Base-by-base conservation (phyloP, 768 basidiomycete species). In the Podaxis sp. region DNA sequence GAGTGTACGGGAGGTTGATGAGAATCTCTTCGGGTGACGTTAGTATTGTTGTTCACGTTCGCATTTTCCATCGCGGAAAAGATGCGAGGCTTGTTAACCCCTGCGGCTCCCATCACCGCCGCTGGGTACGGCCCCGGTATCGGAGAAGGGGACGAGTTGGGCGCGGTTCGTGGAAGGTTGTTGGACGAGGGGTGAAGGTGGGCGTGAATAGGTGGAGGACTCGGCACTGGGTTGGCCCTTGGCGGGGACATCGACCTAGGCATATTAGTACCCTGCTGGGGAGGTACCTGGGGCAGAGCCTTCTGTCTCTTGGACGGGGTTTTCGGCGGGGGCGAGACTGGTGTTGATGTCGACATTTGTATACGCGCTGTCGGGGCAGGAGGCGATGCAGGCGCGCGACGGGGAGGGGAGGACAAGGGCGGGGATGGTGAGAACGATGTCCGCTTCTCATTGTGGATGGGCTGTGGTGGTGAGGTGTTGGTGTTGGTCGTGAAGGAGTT, bases 51-150 rank as follows among this genome's bases (percentile, higher is more conserved):
- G 10, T 60, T 44, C 24, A 28, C 33, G 33, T 50, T 56, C 13
- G 60, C 20, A 10, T 64, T 70, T 28, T 78, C 75, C 80, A 83
- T 85, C 3, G 87, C 84, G 5, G 86, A 72, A 60, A 90, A 90
- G 36, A 90, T 90, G 24, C 86, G 77, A 1, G 88, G 87, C 22
- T 83, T 84, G 20, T 82, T 83, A 60, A 76, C 77, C 61, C 58
- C 10, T 26, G 30, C 12, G 1, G 66, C 54, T 26, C 64, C 57
- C 17, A 67, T 69, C 65, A 74, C 53, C 56, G 68, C 73, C 20
- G 69, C 48, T 3, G 70, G 61, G 60, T 72, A 74, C 50, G 63
- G 65, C 13, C 70, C 65, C 51, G 64, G 64, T 17, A 68, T 59
- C n/a, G 62, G 65, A 49, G 67, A 33, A 15, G 69, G 57, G 36